These are phyloP conservation scores for Acacia confusa DNA, from an alignment of 306 rosid species.

Conservation along the genomic window DNA sequence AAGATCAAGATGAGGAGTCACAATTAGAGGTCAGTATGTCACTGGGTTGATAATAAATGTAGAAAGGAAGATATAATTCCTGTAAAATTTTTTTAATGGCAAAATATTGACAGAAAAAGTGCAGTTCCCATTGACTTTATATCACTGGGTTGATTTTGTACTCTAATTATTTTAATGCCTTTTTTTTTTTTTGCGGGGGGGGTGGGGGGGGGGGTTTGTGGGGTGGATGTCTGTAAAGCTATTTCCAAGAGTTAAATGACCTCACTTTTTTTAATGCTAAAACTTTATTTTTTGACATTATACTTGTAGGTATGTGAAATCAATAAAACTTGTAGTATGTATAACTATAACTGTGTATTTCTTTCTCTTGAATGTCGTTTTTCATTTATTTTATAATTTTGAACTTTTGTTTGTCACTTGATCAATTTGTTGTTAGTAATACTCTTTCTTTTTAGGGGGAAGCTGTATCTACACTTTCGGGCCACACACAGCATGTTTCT, in stretches of 20 bases:
- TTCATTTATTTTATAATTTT: neutral
- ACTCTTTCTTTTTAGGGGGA: constrained; percentile 54
- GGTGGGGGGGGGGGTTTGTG: neutral
- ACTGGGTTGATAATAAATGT: neutral
- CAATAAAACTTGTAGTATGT: neutral
- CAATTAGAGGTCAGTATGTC: constrained; percentile 65
- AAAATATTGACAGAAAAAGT: neutral
- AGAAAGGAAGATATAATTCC: neutral
- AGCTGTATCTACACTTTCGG: constrained; percentile 72
- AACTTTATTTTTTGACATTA: neutral
- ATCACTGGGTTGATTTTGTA: neutral
- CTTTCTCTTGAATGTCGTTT: constrained; percentile 6
- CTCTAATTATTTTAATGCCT: neutral
- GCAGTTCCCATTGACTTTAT: neutral
- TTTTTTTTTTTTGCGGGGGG: too few species aligned
- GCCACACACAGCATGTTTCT: constrained; percentile 91
- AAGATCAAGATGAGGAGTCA: constrained; percentile 56
- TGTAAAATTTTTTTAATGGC: neutral
- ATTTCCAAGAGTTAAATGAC: constrained; percentile 13
- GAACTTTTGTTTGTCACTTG: neutral
- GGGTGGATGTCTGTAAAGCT: constrained; percentile 5
- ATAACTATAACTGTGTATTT: constrained; percentile 15
- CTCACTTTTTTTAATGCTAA: constrained; percentile 8
- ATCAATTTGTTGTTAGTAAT: constrained; percentile 5
- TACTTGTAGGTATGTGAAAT: constrained; percentile 9